Conservation (phyloP, 2,329 filamentous ascomycete species). For the Cladophialophora immunda region DNA sequence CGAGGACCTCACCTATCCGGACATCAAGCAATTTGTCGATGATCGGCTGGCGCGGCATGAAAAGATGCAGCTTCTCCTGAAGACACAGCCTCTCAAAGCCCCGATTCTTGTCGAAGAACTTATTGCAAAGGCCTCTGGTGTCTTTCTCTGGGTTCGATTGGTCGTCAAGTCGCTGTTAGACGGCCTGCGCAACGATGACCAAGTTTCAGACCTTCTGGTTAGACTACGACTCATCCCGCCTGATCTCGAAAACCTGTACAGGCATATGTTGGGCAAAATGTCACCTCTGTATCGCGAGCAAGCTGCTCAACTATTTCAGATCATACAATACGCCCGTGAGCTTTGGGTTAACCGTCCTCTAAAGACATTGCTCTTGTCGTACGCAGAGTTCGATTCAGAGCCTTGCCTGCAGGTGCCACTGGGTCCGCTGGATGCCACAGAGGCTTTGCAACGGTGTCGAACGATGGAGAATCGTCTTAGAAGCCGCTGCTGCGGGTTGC, state of each 20-base stretch:
- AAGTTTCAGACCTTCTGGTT: not conserved
- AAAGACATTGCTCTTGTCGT: too few species aligned
- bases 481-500: too few species aligned
- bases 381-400: too few species aligned
- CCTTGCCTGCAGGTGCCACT: too few species aligned
- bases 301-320: too few species aligned
- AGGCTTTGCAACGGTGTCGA: too few species aligned
- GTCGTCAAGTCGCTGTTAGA: conserved; percentile 3
- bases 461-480: too few species aligned
- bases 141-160: not conserved
- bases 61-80: not conserved
- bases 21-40: not conserved
- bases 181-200: not conserved
- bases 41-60: not conserved
- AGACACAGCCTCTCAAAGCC: not conserved
- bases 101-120: not conserved
- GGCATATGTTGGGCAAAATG: not conserved
- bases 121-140: not conserved
- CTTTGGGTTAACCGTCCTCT: too few species aligned
- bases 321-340: too few species aligned
- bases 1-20: not conserved
- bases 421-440: too few species aligned
- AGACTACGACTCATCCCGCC: not conserved
- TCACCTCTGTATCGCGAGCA: too few species aligned
- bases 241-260: not conserved